These are phyloP conservation scores for Rubus idaeus DNA, from an alignment of 306 rosid species.

Conservation along the genomic window DNA sequence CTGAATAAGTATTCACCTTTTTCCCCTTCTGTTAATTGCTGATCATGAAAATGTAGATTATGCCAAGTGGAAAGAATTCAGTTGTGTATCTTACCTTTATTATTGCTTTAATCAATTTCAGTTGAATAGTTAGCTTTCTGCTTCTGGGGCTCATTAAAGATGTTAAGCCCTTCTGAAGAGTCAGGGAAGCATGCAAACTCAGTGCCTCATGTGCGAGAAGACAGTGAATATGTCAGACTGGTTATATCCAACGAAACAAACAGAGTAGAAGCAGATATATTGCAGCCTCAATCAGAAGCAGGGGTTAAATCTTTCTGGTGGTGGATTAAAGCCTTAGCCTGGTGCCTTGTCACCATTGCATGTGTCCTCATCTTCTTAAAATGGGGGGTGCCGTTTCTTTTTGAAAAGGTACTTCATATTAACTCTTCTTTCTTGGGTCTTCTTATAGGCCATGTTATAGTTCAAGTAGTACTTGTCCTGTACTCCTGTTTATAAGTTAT, in stretches of 20 bases:
- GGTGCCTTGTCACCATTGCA: conserved; percentile 46
- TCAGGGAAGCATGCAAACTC: conserved; percentile 47
- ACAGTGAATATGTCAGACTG: conserved; percentile 77
- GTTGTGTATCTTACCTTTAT: background rate
- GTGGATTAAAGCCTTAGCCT: conserved; percentile 67
- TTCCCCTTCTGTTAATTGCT: background rate
- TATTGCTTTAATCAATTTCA: background rate
- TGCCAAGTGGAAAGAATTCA: background rate
- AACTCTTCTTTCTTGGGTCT: conserved; percentile 5
- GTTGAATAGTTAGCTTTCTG: conserved; percentile 18
- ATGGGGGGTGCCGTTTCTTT: conserved; percentile 86
- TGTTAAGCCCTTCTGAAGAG: conserved; percentile 52
- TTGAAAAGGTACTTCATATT: conserved; percentile 64
- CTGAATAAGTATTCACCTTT: background rate
- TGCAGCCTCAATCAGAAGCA: conserved; percentile 57
- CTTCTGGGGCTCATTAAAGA: conserved; percentile 33
- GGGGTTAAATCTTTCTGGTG: conserved; percentile 47
- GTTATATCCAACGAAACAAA: conserved; percentile 68
- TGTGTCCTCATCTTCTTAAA: conserved; percentile 48
- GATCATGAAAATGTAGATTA: background rate
- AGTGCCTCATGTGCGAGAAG: conserved; percentile 53
- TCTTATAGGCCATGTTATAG: background rate
- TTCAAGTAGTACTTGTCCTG: background rate
- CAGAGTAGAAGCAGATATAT: conserved; percentile 44
- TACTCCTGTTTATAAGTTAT: conserved; percentile 2